phyloP scores from a whole-genome alignment of 2,329 filamentous ascomycete genomes.

The Cyclaneusma minus region DNA sequence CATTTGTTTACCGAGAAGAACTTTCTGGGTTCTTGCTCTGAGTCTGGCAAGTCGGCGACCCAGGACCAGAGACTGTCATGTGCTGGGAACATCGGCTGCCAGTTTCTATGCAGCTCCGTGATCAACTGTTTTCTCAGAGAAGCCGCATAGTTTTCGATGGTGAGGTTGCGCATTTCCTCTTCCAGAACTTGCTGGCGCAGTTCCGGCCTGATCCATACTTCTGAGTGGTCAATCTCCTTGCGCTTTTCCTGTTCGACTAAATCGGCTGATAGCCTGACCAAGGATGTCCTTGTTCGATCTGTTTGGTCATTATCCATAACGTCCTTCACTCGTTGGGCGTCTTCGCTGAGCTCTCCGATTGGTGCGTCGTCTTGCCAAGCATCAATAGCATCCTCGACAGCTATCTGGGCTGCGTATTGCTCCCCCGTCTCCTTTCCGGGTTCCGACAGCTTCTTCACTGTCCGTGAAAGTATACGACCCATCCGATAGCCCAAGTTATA shows the following conservation, averaged over 20 bases:
- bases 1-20: slow-evolving; percentile 33
- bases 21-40: not conserved
- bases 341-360: no score
- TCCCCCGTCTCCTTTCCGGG: no score
- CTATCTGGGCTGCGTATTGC: no score
- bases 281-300: no score
- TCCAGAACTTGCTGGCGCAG: no score
- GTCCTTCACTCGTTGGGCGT: no score
- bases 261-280: no score
- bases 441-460: no score
- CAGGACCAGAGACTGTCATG: slow-evolving; percentile 1
- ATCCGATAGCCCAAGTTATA: not conserved
- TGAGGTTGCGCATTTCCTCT: no score
- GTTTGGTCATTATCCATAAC: no score
- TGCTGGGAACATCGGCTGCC: not conserved
- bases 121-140: not conserved
- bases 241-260: not conserved
- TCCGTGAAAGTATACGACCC: no score
- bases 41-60: not conserved
- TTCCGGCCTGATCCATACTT: not conserved
- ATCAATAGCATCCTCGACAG: not conserved
- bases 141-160: no score
- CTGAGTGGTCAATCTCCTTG: not conserved
- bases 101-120: not conserved
- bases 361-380: not conserved